Percentiles rank a stretch among this genome's conserved stretches.
These are phyloP conservation scores for Piper betle DNA, from an alignment of 164 flowering plant genomes.

Conservation along the genomic window DNA sequence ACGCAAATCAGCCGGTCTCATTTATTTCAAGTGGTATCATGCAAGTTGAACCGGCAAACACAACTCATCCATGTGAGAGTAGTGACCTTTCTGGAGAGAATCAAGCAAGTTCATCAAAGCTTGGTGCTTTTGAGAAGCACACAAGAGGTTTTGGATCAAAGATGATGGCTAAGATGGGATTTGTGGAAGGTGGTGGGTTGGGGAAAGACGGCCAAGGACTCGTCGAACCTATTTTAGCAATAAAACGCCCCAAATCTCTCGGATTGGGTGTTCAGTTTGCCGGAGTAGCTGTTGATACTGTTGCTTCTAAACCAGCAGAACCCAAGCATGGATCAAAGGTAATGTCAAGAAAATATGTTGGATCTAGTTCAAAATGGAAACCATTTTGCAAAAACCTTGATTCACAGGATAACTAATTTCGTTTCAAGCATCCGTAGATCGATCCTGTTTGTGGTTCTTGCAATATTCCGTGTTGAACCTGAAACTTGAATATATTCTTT, in stretches of 20 bases:
- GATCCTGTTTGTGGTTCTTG: too few species aligned
- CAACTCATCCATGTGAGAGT: conserved; percentile 5
- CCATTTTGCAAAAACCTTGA: too few species aligned
- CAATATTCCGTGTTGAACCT: too few species aligned
- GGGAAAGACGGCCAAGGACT: conserved; percentile 78
- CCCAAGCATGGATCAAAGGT: too few species aligned
- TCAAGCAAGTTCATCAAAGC: conserved; percentile 14
- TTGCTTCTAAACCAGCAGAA: not conserved
- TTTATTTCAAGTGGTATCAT: conserved; percentile 72
- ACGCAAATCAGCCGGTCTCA: conserved; percentile 60
- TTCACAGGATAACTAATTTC: too few species aligned
- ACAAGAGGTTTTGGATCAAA: conserved; percentile 93
- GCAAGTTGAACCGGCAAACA: conserved; percentile 31
- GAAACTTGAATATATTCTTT: too few species aligned
- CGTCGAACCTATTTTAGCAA: conserved; percentile 53
- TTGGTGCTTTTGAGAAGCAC: conserved; percentile 78
- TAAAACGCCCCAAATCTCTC: conserved; percentile 71
- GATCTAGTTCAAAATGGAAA: too few species aligned
- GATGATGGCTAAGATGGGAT: conserved; percentile 93
- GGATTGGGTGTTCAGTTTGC: conserved; percentile 64
- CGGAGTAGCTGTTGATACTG: conserved; percentile 11
- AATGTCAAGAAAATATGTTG: too few species aligned
- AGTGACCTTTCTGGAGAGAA: conserved; percentile 7
- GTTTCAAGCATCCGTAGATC: too few species aligned
- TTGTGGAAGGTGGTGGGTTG: conserved; percentile 61